These are phyloP conservation scores for Carex cristatella DNA, from an alignment of 176 grass and related monocot species.

Conservation along the genomic window DNA sequence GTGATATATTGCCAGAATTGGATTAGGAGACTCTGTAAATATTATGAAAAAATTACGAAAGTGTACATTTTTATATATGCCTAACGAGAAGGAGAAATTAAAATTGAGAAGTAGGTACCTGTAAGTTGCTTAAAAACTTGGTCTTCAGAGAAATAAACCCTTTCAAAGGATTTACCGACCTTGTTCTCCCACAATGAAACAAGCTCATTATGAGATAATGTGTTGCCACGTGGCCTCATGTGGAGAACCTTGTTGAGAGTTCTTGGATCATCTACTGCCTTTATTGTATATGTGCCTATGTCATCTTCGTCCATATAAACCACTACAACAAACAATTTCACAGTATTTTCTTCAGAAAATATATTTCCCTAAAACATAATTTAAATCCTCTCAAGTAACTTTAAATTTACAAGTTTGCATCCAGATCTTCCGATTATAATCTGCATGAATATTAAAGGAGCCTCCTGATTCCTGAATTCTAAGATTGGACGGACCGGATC, in stretches of 20 bases:
- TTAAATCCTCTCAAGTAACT: no score
- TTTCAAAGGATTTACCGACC: conserved; percentile 27
- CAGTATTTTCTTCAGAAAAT: not conserved
- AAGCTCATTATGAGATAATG: conserved; percentile 42
- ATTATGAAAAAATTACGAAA: not conserved
- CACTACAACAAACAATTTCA: conserved; percentile 17
- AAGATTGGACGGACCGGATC: no score
- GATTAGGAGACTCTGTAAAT: conserved; percentile 16
- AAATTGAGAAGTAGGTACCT: not conserved
- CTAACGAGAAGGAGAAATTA: not conserved
- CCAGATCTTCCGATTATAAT: no score
- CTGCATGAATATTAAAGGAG: no score
- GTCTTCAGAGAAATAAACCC: conserved; percentile 28
- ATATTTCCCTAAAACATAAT: not conserved
- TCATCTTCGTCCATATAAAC: conserved; percentile 46
- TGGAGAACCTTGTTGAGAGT: conserved; percentile 58
- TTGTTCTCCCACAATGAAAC: conserved; percentile 42
- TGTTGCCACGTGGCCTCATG: conserved; percentile 32
- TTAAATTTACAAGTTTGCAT: no score
- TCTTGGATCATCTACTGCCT: conserved; percentile 28
- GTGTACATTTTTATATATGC: not conserved
- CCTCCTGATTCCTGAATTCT: no score
- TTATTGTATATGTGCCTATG: conserved; percentile 33
- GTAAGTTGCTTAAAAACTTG: conserved; percentile 2
- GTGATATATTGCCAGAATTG: conserved; percentile 22